Evolutionary conservation across 495 filamentous ascomycete genomes (phyloP).

Genomic region (Penicillium manginii): DNA sequence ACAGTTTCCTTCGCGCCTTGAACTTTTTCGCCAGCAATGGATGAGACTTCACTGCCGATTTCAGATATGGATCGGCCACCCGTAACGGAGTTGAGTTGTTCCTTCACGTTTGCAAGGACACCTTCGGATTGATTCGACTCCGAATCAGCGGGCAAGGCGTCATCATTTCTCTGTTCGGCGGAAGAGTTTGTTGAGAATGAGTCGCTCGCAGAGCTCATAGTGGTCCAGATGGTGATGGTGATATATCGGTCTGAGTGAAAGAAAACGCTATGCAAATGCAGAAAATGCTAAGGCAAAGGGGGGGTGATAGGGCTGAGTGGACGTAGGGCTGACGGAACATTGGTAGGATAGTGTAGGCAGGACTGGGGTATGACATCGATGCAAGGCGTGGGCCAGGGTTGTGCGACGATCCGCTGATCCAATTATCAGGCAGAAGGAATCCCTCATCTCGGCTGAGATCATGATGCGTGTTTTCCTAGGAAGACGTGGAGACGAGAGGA

Average conservation of each 20-base stretch:
- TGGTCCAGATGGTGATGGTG: background rate
- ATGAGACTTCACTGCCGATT: conserved; percentile 8
- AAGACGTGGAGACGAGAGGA: background rate
- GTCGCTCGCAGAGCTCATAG: conserved; percentile 7
- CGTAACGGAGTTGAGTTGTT: conserved; percentile 10
- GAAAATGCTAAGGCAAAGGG: background rate
- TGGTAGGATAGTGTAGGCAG: background rate
- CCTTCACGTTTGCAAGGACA: conserved; percentile 7
- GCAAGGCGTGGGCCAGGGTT: background rate
- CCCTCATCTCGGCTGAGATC: conserved; percentile 22
- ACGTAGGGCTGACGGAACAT: conserved; percentile 26
- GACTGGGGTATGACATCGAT: conserved; percentile 19
- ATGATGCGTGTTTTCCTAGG: conserved; percentile 7
- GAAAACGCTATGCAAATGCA: background rate
- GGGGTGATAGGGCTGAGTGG: conserved; percentile 16
- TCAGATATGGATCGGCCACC: conserved; percentile 7
- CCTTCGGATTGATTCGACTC: background rate
- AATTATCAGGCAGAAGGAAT: conserved; percentile 13
- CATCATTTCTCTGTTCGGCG: conserved; percentile 5
- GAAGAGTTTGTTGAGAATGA: background rate
- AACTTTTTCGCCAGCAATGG: conserved; percentile 7
- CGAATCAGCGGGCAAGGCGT: background rate
- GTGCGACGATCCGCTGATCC: background rate
- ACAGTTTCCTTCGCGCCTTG: conserved; percentile 10
- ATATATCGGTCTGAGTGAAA: background rate